A percentile compares a stretch with the other conserved stretches of the same genome.
phyloP scores from a whole-genome alignment of 1,284 basidiomycete genomes.

The Boletus sp. region DNA sequence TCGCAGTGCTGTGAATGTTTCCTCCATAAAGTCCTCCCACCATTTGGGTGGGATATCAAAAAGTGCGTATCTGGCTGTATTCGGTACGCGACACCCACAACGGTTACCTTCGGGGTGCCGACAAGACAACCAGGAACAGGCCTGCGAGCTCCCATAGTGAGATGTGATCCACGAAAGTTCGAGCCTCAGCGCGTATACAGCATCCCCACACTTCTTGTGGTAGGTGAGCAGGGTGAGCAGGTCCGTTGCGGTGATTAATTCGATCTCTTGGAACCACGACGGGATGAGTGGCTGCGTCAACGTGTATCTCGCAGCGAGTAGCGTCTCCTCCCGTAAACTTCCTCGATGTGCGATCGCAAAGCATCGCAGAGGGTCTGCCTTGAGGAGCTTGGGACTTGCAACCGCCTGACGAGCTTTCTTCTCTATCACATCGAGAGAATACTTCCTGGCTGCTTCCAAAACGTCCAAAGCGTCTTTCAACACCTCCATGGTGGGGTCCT shows the following conservation, averaged over 20 bases:
- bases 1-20: background rate
- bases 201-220: conserved; percentile 1
- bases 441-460: no score
- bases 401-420: no score
- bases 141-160: background rate
- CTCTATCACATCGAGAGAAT: no score
- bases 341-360: no score
- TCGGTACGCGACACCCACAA: conserved; percentile 2
- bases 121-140: background rate
- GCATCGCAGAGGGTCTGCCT: no score
- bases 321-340: background rate
- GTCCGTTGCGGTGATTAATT: background rate
- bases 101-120: no score
- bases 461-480: background rate
- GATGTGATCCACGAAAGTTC: background rate
- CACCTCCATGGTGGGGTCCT: background rate
- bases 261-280: background rate
- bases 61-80: background rate
- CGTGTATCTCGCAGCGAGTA: background rate
- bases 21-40: conserved; percentile 13
- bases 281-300: background rate
- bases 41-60: conserved; percentile 1
- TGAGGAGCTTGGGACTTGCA: no score
- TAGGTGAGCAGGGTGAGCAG: background rate
- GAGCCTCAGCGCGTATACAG: background rate